Percentiles rank a stretch among this genome's conserved stretches.
Evolutionary conservation across 257 asterid genomes (phyloP).

Genomic region (Solanum sejunctum): DNA sequence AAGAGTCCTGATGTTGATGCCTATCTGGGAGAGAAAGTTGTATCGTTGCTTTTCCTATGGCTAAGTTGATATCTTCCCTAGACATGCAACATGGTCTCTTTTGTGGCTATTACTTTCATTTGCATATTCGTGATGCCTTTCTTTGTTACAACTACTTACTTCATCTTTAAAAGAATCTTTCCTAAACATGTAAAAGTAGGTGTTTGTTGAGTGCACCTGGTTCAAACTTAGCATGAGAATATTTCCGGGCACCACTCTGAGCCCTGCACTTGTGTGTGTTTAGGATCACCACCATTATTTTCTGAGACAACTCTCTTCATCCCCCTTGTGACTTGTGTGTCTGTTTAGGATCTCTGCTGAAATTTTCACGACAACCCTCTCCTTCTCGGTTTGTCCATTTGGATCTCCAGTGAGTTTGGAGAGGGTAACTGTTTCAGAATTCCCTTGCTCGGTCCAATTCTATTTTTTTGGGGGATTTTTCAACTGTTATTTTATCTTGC

Average conservation of each 20-base stretch:
- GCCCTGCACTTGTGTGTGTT: neutral
- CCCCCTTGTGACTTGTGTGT: neutral
- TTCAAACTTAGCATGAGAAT: neutral
- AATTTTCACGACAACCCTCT: neutral
- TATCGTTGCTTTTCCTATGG: neutral
- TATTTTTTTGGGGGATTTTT: neutral
- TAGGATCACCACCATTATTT: neutral
- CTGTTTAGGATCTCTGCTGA: neutral
- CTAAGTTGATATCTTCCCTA: neutral
- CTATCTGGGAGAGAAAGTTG: neutral
- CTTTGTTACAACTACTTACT: neutral
- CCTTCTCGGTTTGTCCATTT: neutral
- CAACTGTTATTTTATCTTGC: conserved; percentile 8
- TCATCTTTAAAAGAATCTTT: neutral
- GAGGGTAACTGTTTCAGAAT: neutral
- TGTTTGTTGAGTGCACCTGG: neutral
- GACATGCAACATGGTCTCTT: neutral
- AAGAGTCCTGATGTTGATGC: neutral
- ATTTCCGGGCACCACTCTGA: neutral
- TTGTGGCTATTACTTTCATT: neutral
- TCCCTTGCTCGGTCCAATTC: neutral
- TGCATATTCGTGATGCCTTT: neutral
- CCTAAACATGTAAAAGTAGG: neutral
- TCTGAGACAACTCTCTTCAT: neutral
- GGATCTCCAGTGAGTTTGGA: neutral